These are phyloP conservation scores for Pleurotus sapidus DNA, from an alignment of 768 basidiomycete genomes.

Conservation along the genomic window DNA sequence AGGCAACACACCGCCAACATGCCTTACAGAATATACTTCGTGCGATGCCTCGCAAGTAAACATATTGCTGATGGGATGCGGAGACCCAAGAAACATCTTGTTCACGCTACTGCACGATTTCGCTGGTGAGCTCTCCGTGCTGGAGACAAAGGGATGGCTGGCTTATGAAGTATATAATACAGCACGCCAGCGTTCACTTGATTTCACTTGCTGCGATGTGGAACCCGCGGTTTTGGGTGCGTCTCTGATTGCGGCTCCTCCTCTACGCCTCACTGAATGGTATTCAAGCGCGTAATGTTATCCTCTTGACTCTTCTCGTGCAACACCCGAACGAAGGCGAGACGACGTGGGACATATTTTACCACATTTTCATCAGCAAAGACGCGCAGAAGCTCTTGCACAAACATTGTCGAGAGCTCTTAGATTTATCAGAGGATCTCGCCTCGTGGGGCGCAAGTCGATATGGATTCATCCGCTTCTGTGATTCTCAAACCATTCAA, in stretches of 20 bases:
- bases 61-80: slow-evolving; percentile 43
- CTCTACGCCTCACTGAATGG: background rate
- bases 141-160: background rate
- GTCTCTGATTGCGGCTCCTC: background rate
- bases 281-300: slow-evolving; percentile 31
- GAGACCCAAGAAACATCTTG: slow-evolving; percentile 45
- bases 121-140: background rate
- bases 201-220: slow-evolving; percentile 37
- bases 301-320: slow-evolving; percentile 29
- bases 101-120: slow-evolving; percentile 33
- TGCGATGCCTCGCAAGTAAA: slow-evolving; percentile 33
- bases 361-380: slow-evolving; percentile 29
- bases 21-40: slow-evolving; percentile 36
- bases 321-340: slow-evolving; percentile 16
- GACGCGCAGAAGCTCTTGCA: slow-evolving; percentile 18
- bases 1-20: slow-evolving; percentile 48
- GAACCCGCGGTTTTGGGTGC: slow-evolving; percentile 34
- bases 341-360: slow-evolving; percentile 33
- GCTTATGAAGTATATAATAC: slow-evolving; percentile 10
- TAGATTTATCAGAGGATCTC: slow-evolving; percentile 15
- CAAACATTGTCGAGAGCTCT: slow-evolving; percentile 26
- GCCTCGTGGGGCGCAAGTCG: slow-evolving; percentile 23
- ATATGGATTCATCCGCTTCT: slow-evolving; percentile 28
- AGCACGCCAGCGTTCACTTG: slow-evolving; percentile 18
- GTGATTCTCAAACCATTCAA: slow-evolving; percentile 24